Evolutionary conservation across 805 yeast genomes (phyloP).

Genomic region (Teunomyces atbi): DNA sequence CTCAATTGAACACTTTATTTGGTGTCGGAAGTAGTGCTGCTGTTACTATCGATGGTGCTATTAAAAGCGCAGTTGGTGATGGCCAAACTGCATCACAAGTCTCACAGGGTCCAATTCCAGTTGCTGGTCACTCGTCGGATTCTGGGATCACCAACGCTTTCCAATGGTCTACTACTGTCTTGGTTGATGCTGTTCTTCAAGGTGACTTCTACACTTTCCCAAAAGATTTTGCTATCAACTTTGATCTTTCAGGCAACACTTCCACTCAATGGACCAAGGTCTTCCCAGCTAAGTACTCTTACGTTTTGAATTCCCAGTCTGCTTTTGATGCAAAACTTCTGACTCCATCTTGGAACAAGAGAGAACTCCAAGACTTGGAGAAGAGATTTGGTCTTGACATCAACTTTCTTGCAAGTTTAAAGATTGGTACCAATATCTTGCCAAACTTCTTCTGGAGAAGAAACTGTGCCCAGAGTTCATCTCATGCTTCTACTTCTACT

Average conservation of each 20-base stretch:
- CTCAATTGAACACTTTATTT: conserved; percentile 10
- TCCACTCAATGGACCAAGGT: conserved; percentile 2
- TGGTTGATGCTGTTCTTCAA: conserved; percentile 13
- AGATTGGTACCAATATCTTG: conserved; percentile 11
- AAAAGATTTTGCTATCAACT: conserved; percentile 14
- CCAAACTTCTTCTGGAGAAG: conserved; percentile 17
- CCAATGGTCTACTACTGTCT: conserved; percentile 16
- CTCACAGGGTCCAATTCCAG: background rate
- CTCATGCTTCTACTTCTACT: conserved; percentile 3
- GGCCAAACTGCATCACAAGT: background rate
- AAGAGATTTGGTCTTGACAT: conserved; percentile 8
- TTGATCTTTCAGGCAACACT: conserved; percentile 10
- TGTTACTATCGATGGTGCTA: conserved; percentile 4
- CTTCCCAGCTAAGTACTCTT: conserved; percentile 8
- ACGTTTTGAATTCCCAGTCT: background rate
- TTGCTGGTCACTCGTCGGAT: conserved; percentile 12
- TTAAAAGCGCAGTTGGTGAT: background rate
- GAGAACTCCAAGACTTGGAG: conserved; percentile 5
- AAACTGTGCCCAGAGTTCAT: conserved; percentile 6
- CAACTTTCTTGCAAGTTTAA: conserved; percentile 7
- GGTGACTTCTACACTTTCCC: conserved; percentile 16
- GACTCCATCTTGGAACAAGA: conserved; percentile 7
- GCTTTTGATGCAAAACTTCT: background rate
- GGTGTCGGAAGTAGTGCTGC: conserved; percentile 9
- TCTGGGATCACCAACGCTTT: conserved; percentile 12